These are phyloP conservation scores for Metschnikowia anglica DNA, from an alignment of 805 yeast genomes.

Conservation along the genomic window DNA sequence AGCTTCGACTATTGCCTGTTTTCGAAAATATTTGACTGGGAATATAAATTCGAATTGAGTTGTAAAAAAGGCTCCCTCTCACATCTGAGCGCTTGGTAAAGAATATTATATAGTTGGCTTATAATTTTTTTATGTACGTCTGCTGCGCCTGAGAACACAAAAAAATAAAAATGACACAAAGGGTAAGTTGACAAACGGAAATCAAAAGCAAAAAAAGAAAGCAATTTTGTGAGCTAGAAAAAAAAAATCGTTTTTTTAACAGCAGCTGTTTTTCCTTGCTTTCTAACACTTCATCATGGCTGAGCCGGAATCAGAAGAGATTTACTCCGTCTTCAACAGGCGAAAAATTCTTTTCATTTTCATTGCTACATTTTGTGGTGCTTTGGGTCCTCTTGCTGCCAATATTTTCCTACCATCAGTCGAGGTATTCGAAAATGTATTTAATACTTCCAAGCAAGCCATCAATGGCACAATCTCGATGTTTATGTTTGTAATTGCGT, in stretches of 20 bases:
- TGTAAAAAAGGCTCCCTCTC: no score
- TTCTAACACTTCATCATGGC: not conserved
- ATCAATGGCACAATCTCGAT: slow-evolving; percentile 58
- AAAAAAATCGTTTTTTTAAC: no score
- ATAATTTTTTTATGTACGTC: no score
- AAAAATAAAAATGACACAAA: not conserved
- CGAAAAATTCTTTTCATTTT: slow-evolving; percentile 29
- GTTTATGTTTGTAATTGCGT: slow-evolving; percentile 55
- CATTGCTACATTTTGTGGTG: slow-evolving; percentile 49
- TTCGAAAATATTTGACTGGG: no score
- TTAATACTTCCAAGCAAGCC: slow-evolving; percentile 39
- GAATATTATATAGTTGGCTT: no score
- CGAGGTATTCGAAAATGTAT: slow-evolving; percentile 44
- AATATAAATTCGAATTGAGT: no score
- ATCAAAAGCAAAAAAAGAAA: not conserved
- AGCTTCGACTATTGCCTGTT: no score
- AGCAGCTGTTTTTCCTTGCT: slow-evolving; percentile 1
- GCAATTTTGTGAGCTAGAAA: not conserved
- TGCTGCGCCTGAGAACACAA: not conserved
- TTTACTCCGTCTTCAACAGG: slow-evolving; percentile 10
- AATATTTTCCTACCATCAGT: slow-evolving; percentile 57
- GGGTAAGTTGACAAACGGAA: no score
- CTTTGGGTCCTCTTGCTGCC: slow-evolving; percentile 57
- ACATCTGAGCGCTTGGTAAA: no score
- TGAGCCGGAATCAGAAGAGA: slow-evolving; percentile 1